Conservation (phyloP, 768 basidiomycete genomes). For the Panaeolus cyanescens region DNA sequence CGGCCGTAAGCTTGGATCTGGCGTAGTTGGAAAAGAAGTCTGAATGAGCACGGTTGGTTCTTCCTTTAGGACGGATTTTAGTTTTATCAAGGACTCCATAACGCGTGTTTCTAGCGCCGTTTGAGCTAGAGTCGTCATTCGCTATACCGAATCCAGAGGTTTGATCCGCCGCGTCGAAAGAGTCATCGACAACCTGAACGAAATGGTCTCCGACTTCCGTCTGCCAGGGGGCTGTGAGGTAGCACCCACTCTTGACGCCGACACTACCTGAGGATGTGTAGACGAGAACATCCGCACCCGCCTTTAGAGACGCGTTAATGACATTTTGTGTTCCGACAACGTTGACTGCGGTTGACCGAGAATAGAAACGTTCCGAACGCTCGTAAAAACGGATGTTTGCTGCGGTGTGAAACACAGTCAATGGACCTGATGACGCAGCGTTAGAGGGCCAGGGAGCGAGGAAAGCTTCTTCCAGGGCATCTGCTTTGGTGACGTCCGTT, state of each 20-base stretch:
- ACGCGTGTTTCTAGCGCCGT: neutral
- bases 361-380: slow-evolving; percentile 49
- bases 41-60: neutral
- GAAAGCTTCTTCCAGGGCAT: slow-evolving; percentile 62
- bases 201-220: slow-evolving; percentile 47
- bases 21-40: slow-evolving; percentile 83
- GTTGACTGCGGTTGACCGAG: slow-evolving; percentile 63
- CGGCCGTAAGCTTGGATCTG: slow-evolving; percentile 61
- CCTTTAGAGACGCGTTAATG: slow-evolving; percentile 53
- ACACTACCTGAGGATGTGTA: slow-evolving; percentile 79
- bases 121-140: neutral
- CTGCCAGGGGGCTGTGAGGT: slow-evolving; percentile 81
- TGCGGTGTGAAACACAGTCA: slow-evolving; percentile 78
- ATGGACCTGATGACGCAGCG: slow-evolving; percentile 12
- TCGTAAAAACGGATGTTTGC: slow-evolving; percentile 82
- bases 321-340: slow-evolving; percentile 69
- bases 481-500: slow-evolving; percentile 57
- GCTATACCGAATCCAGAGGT: neutral
- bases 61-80: slow-evolving; percentile 40
- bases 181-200: slow-evolving; percentile 64
- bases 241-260: slow-evolving; percentile 54
- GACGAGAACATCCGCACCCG: slow-evolving; percentile 59
- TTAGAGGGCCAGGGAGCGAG: slow-evolving; percentile 59
- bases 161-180: neutral
- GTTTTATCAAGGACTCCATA: slow-evolving; percentile 39